These are phyloP conservation scores for Fraxinus floribunda DNA, from an alignment of 305 asterid genomes.

Conservation along the genomic window DNA sequence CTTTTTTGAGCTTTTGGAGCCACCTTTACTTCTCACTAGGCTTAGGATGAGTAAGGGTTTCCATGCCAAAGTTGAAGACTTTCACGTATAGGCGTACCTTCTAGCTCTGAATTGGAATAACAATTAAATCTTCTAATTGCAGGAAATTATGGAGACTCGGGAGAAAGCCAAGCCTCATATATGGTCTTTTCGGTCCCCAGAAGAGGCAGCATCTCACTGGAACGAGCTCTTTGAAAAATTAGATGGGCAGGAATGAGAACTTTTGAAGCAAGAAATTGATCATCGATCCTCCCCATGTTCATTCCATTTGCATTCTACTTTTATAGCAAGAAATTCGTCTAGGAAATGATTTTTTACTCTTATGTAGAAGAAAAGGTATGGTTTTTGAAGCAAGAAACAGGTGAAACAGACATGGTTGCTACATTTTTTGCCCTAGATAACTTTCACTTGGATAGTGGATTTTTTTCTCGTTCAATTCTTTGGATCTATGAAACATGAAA, in stretches of 20 bases:
- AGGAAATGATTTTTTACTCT: not conserved
- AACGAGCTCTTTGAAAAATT: conserved; percentile 52
- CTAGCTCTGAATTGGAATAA: conserved; percentile 6
- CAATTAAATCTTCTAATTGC: conserved; percentile 30
- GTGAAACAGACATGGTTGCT: not conserved
- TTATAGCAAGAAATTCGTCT: not conserved
- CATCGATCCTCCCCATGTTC: not conserved
- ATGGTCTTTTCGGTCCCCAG: conserved; percentile 65
- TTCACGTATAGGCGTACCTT: not conserved
- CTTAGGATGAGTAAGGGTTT: not conserved
- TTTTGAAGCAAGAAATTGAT: not conserved
- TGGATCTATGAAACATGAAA: not conserved
- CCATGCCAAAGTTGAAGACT: not conserved
- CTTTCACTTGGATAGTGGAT: not conserved
- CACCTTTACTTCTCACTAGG: not conserved
- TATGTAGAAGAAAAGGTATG: not conserved
- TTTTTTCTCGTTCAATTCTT: not conserved
- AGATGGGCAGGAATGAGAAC: conserved; percentile 32
- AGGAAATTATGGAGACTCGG: conserved; percentile 65
- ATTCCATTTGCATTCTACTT: not conserved
- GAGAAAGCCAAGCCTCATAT: conserved; percentile 58
- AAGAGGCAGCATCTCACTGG: conserved; percentile 67
- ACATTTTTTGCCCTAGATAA: not conserved
- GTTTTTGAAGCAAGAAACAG: not conserved
- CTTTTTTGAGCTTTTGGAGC: not conserved